Evolutionary conservation across 2,329 filamentous ascomycete genomes (phyloP).

Genomic region (Phaeosphaeria sp.): DNA sequence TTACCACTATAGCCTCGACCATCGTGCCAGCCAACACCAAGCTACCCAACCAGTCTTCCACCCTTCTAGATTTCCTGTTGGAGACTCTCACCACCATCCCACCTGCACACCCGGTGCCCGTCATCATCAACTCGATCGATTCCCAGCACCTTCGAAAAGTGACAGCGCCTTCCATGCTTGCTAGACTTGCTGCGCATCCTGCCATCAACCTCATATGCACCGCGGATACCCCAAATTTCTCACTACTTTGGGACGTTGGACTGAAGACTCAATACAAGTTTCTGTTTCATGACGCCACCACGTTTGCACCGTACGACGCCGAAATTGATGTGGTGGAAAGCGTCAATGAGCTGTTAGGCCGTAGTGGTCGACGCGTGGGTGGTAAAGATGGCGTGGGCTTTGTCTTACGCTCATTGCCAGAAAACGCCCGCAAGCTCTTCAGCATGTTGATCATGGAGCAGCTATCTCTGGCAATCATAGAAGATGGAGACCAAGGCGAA

Average conservation of each 20-base stretch:
- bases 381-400: slow-evolving; percentile 92
- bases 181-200: slow-evolving; percentile 76
- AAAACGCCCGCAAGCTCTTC: slow-evolving; percentile 90
- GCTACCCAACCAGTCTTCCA: slow-evolving; percentile 68
- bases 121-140: slow-evolving; percentile 89
- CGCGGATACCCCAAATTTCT: slow-evolving; percentile 85
- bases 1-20: slow-evolving; percentile 71
- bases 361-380: slow-evolving; percentile 78
- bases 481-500: slow-evolving; percentile 34
- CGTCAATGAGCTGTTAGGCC: slow-evolving; percentile 84
- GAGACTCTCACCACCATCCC: slow-evolving; percentile 60
- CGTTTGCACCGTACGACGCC: slow-evolving; percentile 74
- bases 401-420: slow-evolving; percentile 86
- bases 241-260: slow-evolving; percentile 86
- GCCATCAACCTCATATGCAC: slow-evolving; percentile 77
- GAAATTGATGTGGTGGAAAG: slow-evolving; percentile 89
- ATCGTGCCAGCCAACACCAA: slow-evolving; percentile 60
- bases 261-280: slow-evolving; percentile 85
- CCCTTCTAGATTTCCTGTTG: slow-evolving; percentile 72
- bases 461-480: slow-evolving; percentile 69
- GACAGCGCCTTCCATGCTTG: slow-evolving; percentile 73
- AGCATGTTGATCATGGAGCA: slow-evolving; percentile 84
- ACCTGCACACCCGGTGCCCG: slow-evolving; percentile 58
- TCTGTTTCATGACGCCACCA: slow-evolving; percentile 92
- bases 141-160: slow-evolving; percentile 75